Evolutionary conservation across 805 yeast species (phyloP).

Genomic region (Metschnikowia similis): DNA sequence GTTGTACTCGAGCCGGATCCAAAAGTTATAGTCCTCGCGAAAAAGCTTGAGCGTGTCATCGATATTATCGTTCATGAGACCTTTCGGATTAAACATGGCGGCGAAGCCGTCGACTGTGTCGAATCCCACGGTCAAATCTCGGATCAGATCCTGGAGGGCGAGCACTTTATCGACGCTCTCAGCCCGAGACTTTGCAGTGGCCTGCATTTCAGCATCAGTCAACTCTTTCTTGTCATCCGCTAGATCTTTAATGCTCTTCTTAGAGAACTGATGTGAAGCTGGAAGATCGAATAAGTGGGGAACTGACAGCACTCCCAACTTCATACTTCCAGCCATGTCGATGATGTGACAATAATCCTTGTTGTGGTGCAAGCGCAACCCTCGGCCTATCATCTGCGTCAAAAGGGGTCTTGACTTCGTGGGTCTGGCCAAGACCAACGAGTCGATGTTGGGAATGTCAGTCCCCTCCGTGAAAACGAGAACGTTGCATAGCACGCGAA

Average conservation of each 20-base stretch:
- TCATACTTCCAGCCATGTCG: conserved; percentile 66
- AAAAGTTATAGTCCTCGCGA: conserved; percentile 11
- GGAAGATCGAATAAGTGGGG: conserved; percentile 47
- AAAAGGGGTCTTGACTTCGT: conserved; percentile 69
- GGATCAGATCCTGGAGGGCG: conserved; percentile 8
- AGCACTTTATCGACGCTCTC: conserved; percentile 11
- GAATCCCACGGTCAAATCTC: conserved; percentile 24
- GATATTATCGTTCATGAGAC: conserved; percentile 7
- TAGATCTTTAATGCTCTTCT: conserved; percentile 14
- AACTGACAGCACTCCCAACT: conserved; percentile 50
- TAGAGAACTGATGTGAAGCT: conserved; percentile 21
- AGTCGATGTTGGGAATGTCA: conserved; percentile 85
- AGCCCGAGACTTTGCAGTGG: conserved; percentile 11
- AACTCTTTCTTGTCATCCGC: conserved; percentile 9
- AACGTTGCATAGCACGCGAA: conserved; percentile 79
- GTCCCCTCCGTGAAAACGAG: conserved; percentile 93
- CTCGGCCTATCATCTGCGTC: conserved; percentile 90
- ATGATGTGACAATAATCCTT: conserved; percentile 69
- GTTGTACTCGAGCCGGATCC: conserved; percentile 32
- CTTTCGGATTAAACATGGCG: conserved; percentile 10
- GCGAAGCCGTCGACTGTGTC: conserved; percentile 38
- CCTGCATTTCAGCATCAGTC: not conserved
- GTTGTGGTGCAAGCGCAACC: conserved; percentile 58
- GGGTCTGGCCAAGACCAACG: conserved; percentile 74
- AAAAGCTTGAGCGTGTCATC: conserved; percentile 15